Percentiles rank a stretch among this genome's conserved stretches.
These are phyloP conservation scores for Poterioochromonas sp. DNA, from an alignment of 352 stramenopile species.

Conservation along the genomic window DNA sequence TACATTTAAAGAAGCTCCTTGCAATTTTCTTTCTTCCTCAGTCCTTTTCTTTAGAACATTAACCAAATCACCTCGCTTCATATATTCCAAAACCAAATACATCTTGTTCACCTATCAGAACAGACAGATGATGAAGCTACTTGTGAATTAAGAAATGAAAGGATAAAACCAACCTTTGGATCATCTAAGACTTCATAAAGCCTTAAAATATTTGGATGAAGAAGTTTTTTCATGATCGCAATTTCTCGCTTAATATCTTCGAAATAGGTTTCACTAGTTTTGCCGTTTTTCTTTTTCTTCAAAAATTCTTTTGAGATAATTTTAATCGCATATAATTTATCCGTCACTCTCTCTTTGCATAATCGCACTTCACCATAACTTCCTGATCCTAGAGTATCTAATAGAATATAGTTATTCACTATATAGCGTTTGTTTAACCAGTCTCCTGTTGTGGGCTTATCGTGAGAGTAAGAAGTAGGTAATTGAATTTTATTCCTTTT, in stretches of 20 bases:
- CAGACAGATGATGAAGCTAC: background rate
- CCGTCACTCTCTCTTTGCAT: constrained; percentile 49
- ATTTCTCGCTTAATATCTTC: constrained; percentile 67
- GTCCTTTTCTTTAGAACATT: constrained; percentile 51
- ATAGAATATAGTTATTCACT: constrained; percentile 83
- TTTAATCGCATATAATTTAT: constrained; percentile 51
- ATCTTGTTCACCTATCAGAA: constrained; percentile 72
- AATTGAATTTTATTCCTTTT: constrained; percentile 47
- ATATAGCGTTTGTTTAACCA: constrained; percentile 51
- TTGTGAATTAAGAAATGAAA: background rate
- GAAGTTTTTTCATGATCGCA: constrained; percentile 90
- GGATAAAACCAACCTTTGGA: constrained; percentile 42
- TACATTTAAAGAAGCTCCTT: too few relatives aligned
- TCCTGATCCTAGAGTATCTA: constrained; percentile 66
- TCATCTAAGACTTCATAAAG: constrained; percentile 88
- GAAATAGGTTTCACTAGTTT: constrained; percentile 37
- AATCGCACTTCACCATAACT: constrained; percentile 62
- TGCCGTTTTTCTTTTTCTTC: constrained; percentile 38
- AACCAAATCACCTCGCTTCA: constrained; percentile 79
- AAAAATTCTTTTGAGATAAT: constrained; percentile 54
- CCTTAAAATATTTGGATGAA: constrained; percentile 79
- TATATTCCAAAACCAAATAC: constrained; percentile 87
- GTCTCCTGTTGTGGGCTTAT: constrained; percentile 41
- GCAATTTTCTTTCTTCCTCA: constrained; percentile 52
- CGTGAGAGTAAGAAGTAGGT: constrained; percentile 40